Percentiles rank a stretch among this genome's conserved stretches.
Evolutionary conservation across 75 land plant species (phyloP).

Genomic region (Pinus albicaulis): DNA sequence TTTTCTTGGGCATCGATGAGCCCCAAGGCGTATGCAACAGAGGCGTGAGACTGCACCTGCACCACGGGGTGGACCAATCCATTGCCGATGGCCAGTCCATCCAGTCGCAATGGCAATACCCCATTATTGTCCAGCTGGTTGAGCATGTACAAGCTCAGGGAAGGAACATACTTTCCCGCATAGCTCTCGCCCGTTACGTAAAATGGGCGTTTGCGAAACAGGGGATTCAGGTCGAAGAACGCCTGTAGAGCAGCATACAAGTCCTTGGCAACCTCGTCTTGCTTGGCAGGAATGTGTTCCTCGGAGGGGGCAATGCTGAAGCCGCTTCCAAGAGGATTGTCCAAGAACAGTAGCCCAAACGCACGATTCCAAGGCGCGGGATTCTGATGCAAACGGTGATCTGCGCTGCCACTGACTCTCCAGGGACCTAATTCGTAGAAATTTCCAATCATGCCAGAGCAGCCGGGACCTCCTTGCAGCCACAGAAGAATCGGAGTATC

Average conservation of each 20-base stretch:
- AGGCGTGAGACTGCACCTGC: no score
- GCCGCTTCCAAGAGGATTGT: constrained; percentile 50
- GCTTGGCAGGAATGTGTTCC: no score
- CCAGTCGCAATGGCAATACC: no score
- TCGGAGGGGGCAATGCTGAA: no score
- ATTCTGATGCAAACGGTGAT: not conserved
- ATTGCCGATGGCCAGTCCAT: no score
- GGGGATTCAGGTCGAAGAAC: constrained; percentile 35
- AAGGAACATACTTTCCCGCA: constrained; percentile 47
- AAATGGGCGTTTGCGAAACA: constrained; percentile 48
- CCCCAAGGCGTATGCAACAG: constrained; percentile 21
- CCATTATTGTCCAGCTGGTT: not conserved
- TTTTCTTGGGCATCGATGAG: constrained; percentile 60
- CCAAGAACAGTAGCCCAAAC: constrained; percentile 79
- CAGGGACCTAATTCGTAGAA: constrained; percentile 41
- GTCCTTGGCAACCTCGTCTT: no score
- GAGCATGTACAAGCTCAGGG: constrained; percentile 65
- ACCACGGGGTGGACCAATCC: no score
- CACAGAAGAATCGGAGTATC: constrained; percentile 66
- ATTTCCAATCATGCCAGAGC: no score
- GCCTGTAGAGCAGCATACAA: constrained; percentile 15
- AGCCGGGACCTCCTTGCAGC: constrained; percentile 36
- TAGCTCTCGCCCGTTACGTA: constrained; percentile 62
- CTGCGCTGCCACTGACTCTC: constrained; percentile 19
- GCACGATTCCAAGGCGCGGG: constrained; percentile 63